Conservation (phyloP, 208 protist genomes). For the Endotrypanum monterogeii region DNA sequence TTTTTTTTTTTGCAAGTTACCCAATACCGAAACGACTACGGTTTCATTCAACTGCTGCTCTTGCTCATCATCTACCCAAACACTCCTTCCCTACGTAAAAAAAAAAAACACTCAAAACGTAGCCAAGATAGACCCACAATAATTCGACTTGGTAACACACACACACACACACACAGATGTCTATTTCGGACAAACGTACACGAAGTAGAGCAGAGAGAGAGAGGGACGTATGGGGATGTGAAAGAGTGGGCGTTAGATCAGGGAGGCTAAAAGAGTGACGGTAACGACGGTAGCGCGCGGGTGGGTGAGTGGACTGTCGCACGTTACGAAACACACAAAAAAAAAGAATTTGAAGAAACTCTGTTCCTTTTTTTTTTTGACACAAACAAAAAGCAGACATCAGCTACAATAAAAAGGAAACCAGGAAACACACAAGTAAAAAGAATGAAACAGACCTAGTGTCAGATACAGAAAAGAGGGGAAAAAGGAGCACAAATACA, state of each 20-base stretch:
- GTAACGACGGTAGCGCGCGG: too few species aligned
- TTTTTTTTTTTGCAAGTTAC: neutral
- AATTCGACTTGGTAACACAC: neutral
- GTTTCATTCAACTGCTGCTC: neutral
- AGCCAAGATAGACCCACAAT: neutral
- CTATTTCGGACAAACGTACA: neutral
- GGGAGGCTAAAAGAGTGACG: neutral
- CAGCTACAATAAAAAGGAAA: conserved; percentile 3
- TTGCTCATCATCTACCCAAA: neutral
- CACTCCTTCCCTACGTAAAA: neutral
- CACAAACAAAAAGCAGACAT: neutral
- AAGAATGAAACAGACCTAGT: conserved; percentile 3
- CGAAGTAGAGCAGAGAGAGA: neutral
- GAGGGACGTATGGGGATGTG: neutral
- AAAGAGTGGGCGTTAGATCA: neutral
- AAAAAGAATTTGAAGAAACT: neutral
- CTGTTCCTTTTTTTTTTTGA: neutral
- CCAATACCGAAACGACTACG: neutral
- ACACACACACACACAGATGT: neutral
- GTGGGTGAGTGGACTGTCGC: neutral
- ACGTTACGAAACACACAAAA: conserved; percentile 10
- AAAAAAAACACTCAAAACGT: neutral
- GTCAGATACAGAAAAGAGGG: neutral
- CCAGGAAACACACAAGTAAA: neutral
- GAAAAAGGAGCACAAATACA: conserved; percentile 1